Conservation (phyloP, 768 basidiomycete species). For the Mycena alexandri region DNA sequence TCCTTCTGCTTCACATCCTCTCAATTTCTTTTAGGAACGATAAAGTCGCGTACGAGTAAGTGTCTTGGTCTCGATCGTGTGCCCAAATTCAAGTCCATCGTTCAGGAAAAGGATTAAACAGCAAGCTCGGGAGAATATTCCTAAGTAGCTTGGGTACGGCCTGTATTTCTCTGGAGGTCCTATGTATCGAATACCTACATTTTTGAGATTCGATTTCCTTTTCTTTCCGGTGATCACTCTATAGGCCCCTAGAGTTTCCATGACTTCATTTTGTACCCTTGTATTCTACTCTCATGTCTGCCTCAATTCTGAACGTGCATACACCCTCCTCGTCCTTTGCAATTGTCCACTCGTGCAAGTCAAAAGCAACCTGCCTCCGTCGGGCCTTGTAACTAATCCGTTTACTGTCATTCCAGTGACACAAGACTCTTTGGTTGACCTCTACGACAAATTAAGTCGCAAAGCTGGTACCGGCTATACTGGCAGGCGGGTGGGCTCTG, state of each 20-base stretch:
- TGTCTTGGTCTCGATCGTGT: constrained; percentile 32
- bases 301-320: constrained; percentile 76
- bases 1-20: constrained; percentile 6
- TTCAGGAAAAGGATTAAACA: constrained; percentile 80
- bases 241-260: constrained; percentile 19
- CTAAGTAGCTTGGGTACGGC: constrained; percentile 68
- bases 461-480: constrained; percentile 72
- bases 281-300: constrained; percentile 27
- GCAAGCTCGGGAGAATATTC: constrained; percentile 92
- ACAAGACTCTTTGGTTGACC: constrained; percentile 71
- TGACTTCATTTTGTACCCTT: constrained; percentile 29
- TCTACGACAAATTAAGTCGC: constrained; percentile 79
- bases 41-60: constrained; percentile 91
- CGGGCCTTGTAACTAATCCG: constrained; percentile 22
- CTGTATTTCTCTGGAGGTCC: constrained; percentile 1
- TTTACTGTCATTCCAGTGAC: constrained; percentile 61
- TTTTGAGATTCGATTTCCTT: constrained; percentile 4
- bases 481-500: constrained; percentile 74
- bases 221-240: background rate
- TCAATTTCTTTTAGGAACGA: constrained; percentile 77
- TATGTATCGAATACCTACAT: constrained; percentile 27
- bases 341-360: constrained; percentile 80
- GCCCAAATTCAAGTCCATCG: constrained; percentile 15
- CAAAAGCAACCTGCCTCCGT: constrained; percentile 14
- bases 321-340: constrained; percentile 83